Conservation (phyloP, 202 grass and related monocot species). For the Panicum virgatum region DNA sequence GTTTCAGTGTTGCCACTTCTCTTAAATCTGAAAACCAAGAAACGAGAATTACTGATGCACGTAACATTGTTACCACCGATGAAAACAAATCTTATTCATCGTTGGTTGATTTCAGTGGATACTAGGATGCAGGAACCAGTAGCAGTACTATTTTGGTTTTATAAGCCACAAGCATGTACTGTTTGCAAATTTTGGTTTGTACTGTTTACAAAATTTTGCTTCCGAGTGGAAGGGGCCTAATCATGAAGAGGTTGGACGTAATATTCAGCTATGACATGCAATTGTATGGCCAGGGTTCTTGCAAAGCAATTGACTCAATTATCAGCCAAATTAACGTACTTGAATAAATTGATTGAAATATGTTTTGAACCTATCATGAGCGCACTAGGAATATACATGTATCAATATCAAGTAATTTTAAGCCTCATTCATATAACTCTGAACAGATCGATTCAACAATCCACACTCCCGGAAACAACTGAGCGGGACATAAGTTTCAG, state of each 20-base stretch:
- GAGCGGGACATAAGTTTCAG: not conserved
- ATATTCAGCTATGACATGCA: too few relatives aligned
- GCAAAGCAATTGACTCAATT: not conserved
- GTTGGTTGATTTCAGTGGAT: constrained; percentile 84
- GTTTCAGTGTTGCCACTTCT: constrained; percentile 40
- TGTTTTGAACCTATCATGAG: not conserved
- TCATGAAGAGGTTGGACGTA: not conserved
- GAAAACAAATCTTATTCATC: constrained; percentile 93
- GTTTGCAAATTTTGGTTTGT: not conserved
- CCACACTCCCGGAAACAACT: not conserved
- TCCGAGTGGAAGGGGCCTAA: not conserved
- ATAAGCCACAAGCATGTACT: not conserved
- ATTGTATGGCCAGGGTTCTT: too few relatives aligned
- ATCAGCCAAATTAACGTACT: not conserved
- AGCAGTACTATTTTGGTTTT: not conserved
- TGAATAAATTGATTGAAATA: not conserved
- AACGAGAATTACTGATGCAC: constrained; percentile 6
- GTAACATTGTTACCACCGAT: constrained; percentile 38
- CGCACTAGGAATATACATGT: not conserved
- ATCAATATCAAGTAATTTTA: not conserved
- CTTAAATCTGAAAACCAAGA: constrained; percentile 24
- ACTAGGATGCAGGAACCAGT: constrained; percentile 38
- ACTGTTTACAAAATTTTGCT: not conserved
- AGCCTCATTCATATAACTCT: not conserved
- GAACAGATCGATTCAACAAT: not conserved